Evolutionary conservation across 2,329 filamentous ascomycete genomes (phyloP), one percentile per base, ranked within the genome.

Genomic region (Fusarium ramigenum): DNA sequence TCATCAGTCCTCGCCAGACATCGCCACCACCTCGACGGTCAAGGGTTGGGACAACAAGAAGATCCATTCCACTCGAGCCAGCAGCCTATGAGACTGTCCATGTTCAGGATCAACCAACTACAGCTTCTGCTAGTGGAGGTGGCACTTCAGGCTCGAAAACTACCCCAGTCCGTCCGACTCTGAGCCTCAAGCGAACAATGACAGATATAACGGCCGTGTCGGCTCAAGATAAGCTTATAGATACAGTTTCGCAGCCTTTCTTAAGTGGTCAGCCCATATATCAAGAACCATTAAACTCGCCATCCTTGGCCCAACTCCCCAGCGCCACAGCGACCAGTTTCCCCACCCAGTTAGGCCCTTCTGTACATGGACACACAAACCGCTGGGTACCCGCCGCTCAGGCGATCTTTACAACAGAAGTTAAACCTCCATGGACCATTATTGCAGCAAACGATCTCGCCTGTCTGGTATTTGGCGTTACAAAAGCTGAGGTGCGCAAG

Each of bases 381-480:
- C 91, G 96, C 81, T 97, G 95, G 91, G 92, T 93, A 19, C 95
- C 95, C 12, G 93, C 94, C 46, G 93, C 96, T 9, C 96, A 99
- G 81, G 96, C 96, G 60, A 98, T 99, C 64, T 99, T 99, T 80
- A 97, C 96, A 12, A 99, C 96, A n/a, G 94, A 97, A 82, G 89
- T 93, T 19, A 91, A 93, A 72, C 89, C 94, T 14, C 96, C 96
- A 7, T 99, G 95, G 93, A 99, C 96, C 2, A 98, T 99, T 67
- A 89, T 98, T 60, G 94, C 96, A 7, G 96, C 96, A 56, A 99
- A 99, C 80, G 96, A 99, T 80, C 87, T 99, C 54, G 96, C 96
- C 23, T 99, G 96, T 82, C 87, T 99, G 47, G 92, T 98, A n/a
- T 99, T 98, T 83, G 96, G 96, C n/a, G 94, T 99, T 15, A 97